Percentiles rank a stretch among this genome's conserved stretches.
phyloP scores from a whole-genome alignment of 2,329 filamentous ascomycete genomes.

The Leptosphaerulina australis region DNA sequence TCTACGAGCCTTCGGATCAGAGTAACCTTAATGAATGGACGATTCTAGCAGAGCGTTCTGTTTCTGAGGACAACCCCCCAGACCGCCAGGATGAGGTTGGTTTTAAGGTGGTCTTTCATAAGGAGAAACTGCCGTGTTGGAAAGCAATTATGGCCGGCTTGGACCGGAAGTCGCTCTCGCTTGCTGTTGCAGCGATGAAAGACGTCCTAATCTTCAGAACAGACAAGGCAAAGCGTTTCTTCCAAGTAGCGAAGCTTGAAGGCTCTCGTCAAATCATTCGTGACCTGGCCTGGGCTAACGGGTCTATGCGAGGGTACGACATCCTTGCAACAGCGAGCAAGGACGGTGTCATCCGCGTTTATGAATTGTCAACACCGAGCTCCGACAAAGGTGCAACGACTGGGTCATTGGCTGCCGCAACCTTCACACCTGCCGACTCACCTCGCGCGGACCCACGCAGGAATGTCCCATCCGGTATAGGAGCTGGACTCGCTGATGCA shows the following conservation, averaged over 20 bases:
- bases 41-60: conserved; percentile 75
- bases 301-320: conserved; percentile 88
- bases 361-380: conserved; percentile 70
- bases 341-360: conserved; percentile 89
- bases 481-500: conserved; percentile 58
- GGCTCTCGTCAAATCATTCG: conserved; percentile 79
- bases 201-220: conserved; percentile 83
- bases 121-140: conserved; percentile 81
- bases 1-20: conserved; percentile 85
- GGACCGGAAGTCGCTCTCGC: conserved; percentile 74
- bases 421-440: conserved; percentile 27
- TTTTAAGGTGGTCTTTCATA: conserved; percentile 87
- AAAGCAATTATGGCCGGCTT: conserved; percentile 80
- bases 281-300: conserved; percentile 90
- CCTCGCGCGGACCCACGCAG: conserved; percentile 34
- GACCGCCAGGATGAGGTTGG: conserved; percentile 82
- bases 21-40: conserved; percentile 80
- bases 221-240: conserved; percentile 76
- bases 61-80: conserved; percentile 67
- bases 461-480: conserved; percentile 58
- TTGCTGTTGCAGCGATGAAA: conserved; percentile 88
- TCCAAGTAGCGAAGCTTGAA: conserved; percentile 76
- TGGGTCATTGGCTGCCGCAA: conserved; percentile 30
- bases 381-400: conserved; percentile 48
- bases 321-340: conserved; percentile 90